Conservation (phyloP, 331 rosid genomes). For the Quercus tomentella region DNA sequence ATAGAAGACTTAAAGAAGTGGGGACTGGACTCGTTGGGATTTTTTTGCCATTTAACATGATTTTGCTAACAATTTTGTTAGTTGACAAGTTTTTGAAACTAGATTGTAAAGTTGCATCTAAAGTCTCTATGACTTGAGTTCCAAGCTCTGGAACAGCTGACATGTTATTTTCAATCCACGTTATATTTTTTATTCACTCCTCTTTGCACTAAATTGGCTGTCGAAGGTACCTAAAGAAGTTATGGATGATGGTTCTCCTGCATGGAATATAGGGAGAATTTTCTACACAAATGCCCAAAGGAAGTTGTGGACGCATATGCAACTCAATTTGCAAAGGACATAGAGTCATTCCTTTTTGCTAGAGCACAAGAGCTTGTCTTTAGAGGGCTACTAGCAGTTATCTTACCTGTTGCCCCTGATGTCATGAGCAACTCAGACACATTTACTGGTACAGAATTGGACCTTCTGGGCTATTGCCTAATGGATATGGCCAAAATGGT, state of each 20-base stretch:
- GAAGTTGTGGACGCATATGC: neutral
- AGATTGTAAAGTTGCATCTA: too few relatives aligned
- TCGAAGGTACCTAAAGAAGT: neutral
- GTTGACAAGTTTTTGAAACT: too few relatives aligned
- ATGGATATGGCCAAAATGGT: neutral
- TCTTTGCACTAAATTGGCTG: neutral
- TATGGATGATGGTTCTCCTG: neutral
- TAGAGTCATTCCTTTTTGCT: neutral
- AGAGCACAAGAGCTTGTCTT: neutral
- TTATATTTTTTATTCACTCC: neutral
- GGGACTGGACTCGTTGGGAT: too few relatives aligned
- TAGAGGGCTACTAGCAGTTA: neutral
- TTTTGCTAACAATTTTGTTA: too few relatives aligned
- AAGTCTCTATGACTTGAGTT: too few relatives aligned
- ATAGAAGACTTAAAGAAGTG: too few relatives aligned
- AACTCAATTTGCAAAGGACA: neutral
- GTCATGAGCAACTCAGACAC: neutral
- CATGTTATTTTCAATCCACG: too few relatives aligned
- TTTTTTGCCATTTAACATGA: too few relatives aligned
- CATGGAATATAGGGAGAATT: neutral
- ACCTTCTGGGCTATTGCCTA: neutral
- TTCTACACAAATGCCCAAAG: neutral
- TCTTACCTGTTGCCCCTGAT: neutral
- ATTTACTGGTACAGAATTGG: neutral
- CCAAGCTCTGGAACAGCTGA: neutral